Evolutionary conservation across 306 rosid genomes (phyloP).

Genomic region (Vigna hirtella): DNA sequence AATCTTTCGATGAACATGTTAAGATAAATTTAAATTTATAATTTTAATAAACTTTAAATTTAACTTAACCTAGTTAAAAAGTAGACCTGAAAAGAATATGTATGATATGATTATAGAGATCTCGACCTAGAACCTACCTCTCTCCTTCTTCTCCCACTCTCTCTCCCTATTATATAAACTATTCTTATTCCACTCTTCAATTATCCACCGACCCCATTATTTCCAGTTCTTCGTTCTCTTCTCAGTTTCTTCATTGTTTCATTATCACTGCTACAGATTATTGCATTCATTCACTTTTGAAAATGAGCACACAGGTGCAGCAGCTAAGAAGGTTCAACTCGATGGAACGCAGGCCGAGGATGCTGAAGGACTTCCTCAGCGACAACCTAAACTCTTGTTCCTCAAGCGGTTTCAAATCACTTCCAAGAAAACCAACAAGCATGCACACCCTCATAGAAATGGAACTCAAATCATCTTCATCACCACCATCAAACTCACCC

Average conservation of each 20-base stretch:
- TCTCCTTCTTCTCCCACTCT: constrained; percentile 46
- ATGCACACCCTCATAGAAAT: constrained; percentile 25
- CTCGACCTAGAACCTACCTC: constrained; percentile 69
- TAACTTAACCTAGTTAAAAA: no score
- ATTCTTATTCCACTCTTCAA: constrained; percentile 30
- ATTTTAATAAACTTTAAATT: no score
- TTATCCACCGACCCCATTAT: constrained; percentile 44
- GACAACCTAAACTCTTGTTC: constrained; percentile 58
- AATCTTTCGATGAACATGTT: no score
- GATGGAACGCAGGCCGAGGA: constrained; percentile 58
- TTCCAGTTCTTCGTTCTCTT: neutral
- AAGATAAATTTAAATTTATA: no score
- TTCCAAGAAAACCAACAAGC: constrained; percentile 54
- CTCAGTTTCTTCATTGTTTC: neutral
- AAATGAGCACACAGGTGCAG: constrained; percentile 48
- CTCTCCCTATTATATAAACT: constrained; percentile 41
- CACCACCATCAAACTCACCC: constrained; percentile 44
- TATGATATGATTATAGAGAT: constrained; percentile 53
- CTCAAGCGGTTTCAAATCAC: constrained; percentile 63
- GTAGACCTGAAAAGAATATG: no score
- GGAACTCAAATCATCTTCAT: constrained; percentile 29
- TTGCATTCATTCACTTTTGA: neutral
- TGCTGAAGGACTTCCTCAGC: constrained; percentile 75
- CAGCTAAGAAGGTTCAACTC: constrained; percentile 45
- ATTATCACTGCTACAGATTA: no score